Conservation (phyloP, 495 filamentous ascomycete genomes). For the Elaphomyces granulatus region DNA sequence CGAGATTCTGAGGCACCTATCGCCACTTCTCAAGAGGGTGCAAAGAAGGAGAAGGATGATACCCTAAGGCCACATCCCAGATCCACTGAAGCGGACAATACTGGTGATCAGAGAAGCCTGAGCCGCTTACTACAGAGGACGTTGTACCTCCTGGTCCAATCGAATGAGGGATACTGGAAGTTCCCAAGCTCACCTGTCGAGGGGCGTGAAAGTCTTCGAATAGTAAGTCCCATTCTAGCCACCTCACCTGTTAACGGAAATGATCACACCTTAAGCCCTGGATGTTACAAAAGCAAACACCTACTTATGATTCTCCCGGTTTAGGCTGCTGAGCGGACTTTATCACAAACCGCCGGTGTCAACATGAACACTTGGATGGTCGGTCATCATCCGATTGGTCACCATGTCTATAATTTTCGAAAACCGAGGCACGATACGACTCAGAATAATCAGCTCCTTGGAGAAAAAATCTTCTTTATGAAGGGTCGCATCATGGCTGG, state of each 20-base stretch:
- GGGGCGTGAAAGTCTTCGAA: slow-evolving; percentile 58
- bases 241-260: not conserved
- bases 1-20: slow-evolving; percentile 60
- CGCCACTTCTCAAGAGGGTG: slow-evolving; percentile 47
- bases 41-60: slow-evolving; percentile 45
- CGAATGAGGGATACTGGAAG: slow-evolving; percentile 55
- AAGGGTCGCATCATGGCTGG: slow-evolving; percentile 92
- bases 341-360: slow-evolving; percentile 60
- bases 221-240: slow-evolving; percentile 40
- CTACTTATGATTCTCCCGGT: slow-evolving; percentile 8
- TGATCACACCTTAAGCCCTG: not conserved
- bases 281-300: not conserved
- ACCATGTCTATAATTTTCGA: slow-evolving; percentile 41
- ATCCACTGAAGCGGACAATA: slow-evolving; percentile 67
- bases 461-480: slow-evolving; percentile 88
- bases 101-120: slow-evolving; percentile 57
- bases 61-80: slow-evolving; percentile 58
- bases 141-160: slow-evolving; percentile 70
- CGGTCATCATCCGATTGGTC: slow-evolving; percentile 76
- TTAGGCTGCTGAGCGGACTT: slow-evolving; percentile 68
- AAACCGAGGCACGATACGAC: slow-evolving; percentile 26
- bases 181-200: slow-evolving; percentile 58
- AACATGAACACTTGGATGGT: slow-evolving; percentile 99
- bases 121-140: slow-evolving; percentile 62
- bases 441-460: slow-evolving; percentile 21